A percentile compares a stretch with the other conserved stretches of the same genome.
These are phyloP conservation scores for Amaranthus palmeri DNA, from an alignment of 148 eudicot species.

Conservation along the genomic window DNA sequence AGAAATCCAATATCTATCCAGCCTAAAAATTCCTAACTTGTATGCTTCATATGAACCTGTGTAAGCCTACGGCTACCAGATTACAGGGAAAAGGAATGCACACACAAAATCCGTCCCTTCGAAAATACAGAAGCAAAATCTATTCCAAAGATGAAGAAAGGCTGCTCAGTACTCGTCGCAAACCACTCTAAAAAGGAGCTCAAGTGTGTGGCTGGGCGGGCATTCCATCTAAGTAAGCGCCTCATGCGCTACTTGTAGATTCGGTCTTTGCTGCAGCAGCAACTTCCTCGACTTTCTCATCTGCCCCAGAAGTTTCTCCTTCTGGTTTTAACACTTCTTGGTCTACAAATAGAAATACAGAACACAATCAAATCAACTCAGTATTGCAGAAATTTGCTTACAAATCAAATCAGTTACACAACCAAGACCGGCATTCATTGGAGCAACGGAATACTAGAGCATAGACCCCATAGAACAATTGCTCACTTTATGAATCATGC, in stretches of 20 bases:
- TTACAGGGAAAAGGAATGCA: conserved; percentile 7
- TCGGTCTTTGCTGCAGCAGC: conserved; percentile 20
- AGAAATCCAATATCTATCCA: conserved; percentile 18
- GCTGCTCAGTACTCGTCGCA: conserved; percentile 1
- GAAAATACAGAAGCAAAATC: conserved; percentile 18
- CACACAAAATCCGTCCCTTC: conserved; percentile 18
- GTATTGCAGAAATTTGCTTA: no score
- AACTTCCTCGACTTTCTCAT: conserved; percentile 18
- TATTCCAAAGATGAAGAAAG: conserved; percentile 11
- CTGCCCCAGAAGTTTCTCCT: conserved; percentile 25
- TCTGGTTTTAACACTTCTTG: conserved; percentile 51
- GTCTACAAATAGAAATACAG: conserved; percentile 26
- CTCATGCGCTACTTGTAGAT: conserved; percentile 25
- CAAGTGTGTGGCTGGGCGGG: conserved; percentile 11
- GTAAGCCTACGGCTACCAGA: conserved; percentile 16
- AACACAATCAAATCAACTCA: no score
- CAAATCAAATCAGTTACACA: no score
- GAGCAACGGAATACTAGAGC: no score
- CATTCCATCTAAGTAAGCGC: neutral
- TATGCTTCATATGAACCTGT: conserved; percentile 17
- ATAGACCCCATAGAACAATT: no score
- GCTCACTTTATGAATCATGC: no score
- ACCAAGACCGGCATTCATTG: no score
- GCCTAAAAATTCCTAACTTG: conserved; percentile 17
- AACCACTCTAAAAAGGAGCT: conserved; percentile 6